Percentiles rank a stretch among this genome's conserved stretches.
Evolutionary conservation across 306 rosid species (phyloP).

Genomic region (Purshia tridentata): DNA sequence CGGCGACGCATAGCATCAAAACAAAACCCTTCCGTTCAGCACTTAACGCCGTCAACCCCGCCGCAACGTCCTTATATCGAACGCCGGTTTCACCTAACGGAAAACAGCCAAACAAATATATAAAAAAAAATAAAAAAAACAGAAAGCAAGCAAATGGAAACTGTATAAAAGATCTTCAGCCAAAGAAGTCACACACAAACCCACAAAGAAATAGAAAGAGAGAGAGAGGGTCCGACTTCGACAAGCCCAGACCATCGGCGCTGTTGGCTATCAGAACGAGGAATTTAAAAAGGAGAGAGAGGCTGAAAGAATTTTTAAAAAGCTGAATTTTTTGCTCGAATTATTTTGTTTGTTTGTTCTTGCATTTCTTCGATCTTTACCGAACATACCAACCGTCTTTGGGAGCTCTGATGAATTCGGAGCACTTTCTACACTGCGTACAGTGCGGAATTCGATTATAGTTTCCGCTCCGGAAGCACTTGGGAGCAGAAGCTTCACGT

Average conservation of each 20-base stretch:
- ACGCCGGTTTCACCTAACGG: conserved; percentile 60
- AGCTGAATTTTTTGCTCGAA: conserved; percentile 15
- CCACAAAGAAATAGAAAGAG: conserved; percentile 18
- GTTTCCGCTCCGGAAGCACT: neutral
- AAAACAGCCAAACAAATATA: conserved; percentile 13
- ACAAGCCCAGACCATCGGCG: too few species aligned
- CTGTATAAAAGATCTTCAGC: conserved; percentile 48
- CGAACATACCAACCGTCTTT: neutral
- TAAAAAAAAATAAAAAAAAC: conserved; percentile 25
- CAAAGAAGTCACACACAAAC: conserved; percentile 23
- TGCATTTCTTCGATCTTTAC: neutral
- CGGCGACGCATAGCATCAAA: conserved; percentile 31
- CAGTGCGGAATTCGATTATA: conserved; percentile 1
- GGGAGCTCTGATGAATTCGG: conserved; percentile 20
- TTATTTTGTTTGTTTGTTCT: neutral
- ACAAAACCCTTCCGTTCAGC: conserved; percentile 7
- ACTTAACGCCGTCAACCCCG: conserved; percentile 45
- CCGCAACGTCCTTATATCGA: conserved; percentile 52
- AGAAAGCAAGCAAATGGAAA: conserved; percentile 27
- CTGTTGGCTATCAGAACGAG: conserved; percentile 23
- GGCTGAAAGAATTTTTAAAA: conserved; percentile 5
- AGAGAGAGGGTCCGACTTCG: conserved; percentile 41
- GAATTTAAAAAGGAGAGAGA: conserved; percentile 17
- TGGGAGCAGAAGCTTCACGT: conserved; percentile 15
- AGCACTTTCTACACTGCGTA: conserved; percentile 23